A percentile compares a stretch with the other conserved stretches of the same genome.
Evolutionary conservation across 106 monocot species (phyloP).

Genomic region (Allium cepa): DNA sequence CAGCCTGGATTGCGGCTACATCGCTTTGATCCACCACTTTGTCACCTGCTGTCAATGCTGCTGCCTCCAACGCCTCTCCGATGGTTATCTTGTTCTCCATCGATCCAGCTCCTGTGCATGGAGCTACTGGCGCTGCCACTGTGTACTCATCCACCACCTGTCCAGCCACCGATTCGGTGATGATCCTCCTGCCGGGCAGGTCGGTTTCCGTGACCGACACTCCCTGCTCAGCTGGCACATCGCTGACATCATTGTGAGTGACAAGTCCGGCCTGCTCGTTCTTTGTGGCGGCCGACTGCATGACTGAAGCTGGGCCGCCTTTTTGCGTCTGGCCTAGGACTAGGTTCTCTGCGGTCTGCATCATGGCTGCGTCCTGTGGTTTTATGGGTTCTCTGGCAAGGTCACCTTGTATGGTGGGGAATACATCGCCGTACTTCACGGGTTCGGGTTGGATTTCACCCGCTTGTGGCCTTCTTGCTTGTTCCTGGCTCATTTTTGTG

Average conservation of each 20-base stretch:
- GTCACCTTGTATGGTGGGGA: slow-evolving; percentile 36
- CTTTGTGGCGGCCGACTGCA: slow-evolving; percentile 47
- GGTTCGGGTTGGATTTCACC: background rate
- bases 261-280: slow-evolving; percentile 47
- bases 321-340: slow-evolving; percentile 39
- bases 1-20: slow-evolving; percentile 57
- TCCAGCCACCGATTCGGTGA: slow-evolving; percentile 42
- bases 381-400: slow-evolving; percentile 42
- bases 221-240: slow-evolving; percentile 17
- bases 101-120: background rate
- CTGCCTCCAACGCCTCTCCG: slow-evolving; percentile 68
- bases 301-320: slow-evolving; percentile 50
- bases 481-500: slow-evolving; percentile 31
- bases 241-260: slow-evolving; percentile 21
- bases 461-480: slow-evolving; percentile 16
- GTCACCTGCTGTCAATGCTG: slow-evolving; percentile 23
- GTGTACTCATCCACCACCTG: slow-evolving; percentile 32
- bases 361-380: slow-evolving; percentile 50
- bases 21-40: slow-evolving; percentile 53
- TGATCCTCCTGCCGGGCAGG: slow-evolving; percentile 25
- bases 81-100: slow-evolving; percentile 10
- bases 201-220: slow-evolving; percentile 38
- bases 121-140: background rate
- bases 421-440: slow-evolving; percentile 65
- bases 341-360: slow-evolving; percentile 52